Base-by-base conservation (phyloP, 176 grass and related monocot species). In the Musa troglodytarum region DNA sequence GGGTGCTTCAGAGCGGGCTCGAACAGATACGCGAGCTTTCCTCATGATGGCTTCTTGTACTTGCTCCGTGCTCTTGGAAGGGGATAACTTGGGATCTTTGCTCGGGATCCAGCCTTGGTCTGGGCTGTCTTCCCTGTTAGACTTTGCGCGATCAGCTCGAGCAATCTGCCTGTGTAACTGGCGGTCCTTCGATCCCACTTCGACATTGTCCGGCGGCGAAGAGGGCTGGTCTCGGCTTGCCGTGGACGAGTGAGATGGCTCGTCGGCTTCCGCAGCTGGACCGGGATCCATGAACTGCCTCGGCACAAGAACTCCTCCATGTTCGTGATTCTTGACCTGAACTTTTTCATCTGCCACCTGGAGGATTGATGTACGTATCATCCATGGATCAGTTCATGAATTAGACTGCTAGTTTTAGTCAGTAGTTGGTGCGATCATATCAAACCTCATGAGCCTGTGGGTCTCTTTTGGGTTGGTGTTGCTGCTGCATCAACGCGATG, bases 1-100 rank as follows among this genome's bases (percentile, higher is more conserved):
- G 11, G 89, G 93, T 11, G 93, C 89, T 83, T 96, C 89, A 2
- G 93, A 92, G 50, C 93, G 85, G 10, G 93, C 93, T 20, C 93
- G 93, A 29, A 96, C 93, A 20, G 93, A 96, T 22, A 96, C 93
- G 15, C 93, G 89, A 7, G 93, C 93, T 85, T 96, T 96, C 71
- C 93, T 84, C 93, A 92, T 92, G 89, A 82, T 83, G 14, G 85
- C 87, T 24, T 86, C 83, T 78, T 86, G 85, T 24, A 80, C 72
- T 72, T 86, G 88, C 74, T 84, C 85, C 4, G 72, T 74, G 19
- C 80, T 71, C 68, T 86, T 89, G 53, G 83, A 23, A 1, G 83
- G 89, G 76, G 77, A 72, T 58, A 77, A 67, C n/a, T 24, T 63
- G 17, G 61, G 21, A 29, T 21, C 63, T 65, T 65, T 65, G 63